phyloP scores from a whole-genome alignment of 352 stramenopile genomes.

The Plasmopara muralis region DNA sequence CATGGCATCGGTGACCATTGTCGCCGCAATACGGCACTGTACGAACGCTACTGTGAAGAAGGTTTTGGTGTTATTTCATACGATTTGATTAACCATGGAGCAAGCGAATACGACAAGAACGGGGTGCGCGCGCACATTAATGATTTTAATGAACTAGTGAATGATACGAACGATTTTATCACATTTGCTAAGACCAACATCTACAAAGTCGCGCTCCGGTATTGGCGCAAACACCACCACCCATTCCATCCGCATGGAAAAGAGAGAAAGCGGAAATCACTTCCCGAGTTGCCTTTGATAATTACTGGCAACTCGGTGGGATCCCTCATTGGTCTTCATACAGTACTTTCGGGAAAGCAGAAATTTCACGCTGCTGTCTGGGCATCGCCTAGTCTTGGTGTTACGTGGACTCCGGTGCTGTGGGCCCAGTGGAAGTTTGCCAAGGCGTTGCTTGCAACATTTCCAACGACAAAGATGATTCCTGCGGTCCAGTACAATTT shows the following conservation, averaged over 20 bases:
- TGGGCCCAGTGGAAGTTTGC: conserved; percentile 29
- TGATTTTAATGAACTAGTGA: conserved; percentile 34
- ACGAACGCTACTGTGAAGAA: conserved; percentile 36
- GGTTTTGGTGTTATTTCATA: conserved; percentile 53
- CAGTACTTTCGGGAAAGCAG: conserved; percentile 30
- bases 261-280: conserved; percentile 14
- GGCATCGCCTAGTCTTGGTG: conserved; percentile 26
- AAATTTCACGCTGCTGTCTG: conserved; percentile 35
- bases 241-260: conserved; percentile 22
- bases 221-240: conserved; percentile 29
- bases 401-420: conserved; percentile 34
- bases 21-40: conserved; percentile 40
- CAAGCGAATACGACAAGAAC: conserved; percentile 28
- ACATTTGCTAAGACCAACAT: conserved; percentile 30
- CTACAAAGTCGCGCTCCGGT: conserved; percentile 24
- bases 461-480: conserved; percentile 35
- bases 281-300: conserved; percentile 29
- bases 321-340: conserved; percentile 34
- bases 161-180: conserved; percentile 41
- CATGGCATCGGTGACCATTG: conserved; percentile 61
- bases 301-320: conserved; percentile 35
- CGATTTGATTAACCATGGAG: conserved; percentile 46
- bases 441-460: conserved; percentile 24
- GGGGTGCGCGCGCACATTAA: conserved; percentile 31
- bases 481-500: conserved; percentile 28